Base-by-base conservation (phyloP, 2,329 filamentous ascomycete genomes). In the Fusarium sp. region DNA sequence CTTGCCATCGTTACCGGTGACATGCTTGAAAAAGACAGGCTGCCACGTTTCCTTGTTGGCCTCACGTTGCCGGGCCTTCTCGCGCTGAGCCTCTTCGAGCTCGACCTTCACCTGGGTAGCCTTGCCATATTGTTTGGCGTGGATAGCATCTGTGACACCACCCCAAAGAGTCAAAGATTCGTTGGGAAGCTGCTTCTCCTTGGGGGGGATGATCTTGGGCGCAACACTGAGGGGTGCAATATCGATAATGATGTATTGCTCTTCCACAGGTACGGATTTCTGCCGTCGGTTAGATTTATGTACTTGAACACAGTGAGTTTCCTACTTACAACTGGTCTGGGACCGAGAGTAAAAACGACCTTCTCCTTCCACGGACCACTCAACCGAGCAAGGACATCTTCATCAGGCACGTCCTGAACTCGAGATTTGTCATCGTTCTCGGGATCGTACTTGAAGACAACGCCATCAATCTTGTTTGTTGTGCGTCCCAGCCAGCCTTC, bases 401-500 rank as follows among this genome's bases (percentile, higher is more conserved):
- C 90, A 3, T 96, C 93, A 0, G 94, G 89, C 1, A 99, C 94
- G 69, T 98, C 95, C 83, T 92, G 94, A 77, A 98, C 91, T 76
- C 89, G 91, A 10, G 84, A 90, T 81, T 92, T 94, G 79, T 89
- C 89, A 80, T 98, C 95, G 64, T 95, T 95, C 27, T 93, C 90
- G 0, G 94, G 93, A 78, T 97, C 93, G 76, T 97, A 97, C 55
- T 89, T 92, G 87, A 97, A 99, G 61, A 98, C 88, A 60, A 98
- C 90, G 23, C 96, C 96, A 69, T 97, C 91, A 39, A 99, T 92
- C 79, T 92, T 94, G 82, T 98, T 97, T 76, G 97, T 95, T 25
- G 94, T 90, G 73, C 94, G 93, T 51, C 95, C 94, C 35, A 98
- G 87, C 95, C 96, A 99, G 55, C 95, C 94, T 77, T 98, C 95